These are phyloP conservation scores for Dictyostelium purpureum DNA, from an alignment of 78 protist species.

Conservation along the genomic window DNA sequence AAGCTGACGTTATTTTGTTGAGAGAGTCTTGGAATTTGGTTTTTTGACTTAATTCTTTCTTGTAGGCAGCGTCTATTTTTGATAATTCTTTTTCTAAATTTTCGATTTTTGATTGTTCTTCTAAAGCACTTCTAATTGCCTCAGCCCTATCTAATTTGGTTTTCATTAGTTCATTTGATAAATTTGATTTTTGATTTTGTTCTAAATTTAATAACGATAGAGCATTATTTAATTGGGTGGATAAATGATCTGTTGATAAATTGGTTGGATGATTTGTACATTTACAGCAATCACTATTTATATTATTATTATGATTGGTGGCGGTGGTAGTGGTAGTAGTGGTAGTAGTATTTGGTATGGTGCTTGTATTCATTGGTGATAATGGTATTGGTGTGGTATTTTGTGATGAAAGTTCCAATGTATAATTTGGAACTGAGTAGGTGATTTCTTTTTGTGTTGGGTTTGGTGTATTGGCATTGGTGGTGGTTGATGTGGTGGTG, in stretches of 20 bases:
- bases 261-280: too few species aligned
- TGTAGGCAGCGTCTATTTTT: constrained; percentile 8
- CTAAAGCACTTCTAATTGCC: neutral
- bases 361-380: constrained; percentile 2
- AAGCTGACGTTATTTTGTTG: neutral
- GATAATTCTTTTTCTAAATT: constrained; percentile 16
- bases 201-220: constrained; percentile 13
- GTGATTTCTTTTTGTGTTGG: neutral
- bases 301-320: neutral
- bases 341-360: neutral
- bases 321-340: neutral
- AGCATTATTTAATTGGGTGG: constrained; percentile 29
- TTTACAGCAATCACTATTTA: too few species aligned
- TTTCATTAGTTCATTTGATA: constrained; percentile 30
- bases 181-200: constrained; percentile 29
- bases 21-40: constrained; percentile 22
- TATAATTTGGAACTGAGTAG: neutral
- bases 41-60: constrained; percentile 47
- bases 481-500: constrained; percentile 31
- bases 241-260: neutral
- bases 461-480: neutral
- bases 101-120: constrained; percentile 40
- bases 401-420: neutral
- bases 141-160: constrained; percentile 2
- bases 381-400: neutral